phyloP scores from a whole-genome alignment of 176 grass and related monocot species.

The Saccharum spontaneum region DNA sequence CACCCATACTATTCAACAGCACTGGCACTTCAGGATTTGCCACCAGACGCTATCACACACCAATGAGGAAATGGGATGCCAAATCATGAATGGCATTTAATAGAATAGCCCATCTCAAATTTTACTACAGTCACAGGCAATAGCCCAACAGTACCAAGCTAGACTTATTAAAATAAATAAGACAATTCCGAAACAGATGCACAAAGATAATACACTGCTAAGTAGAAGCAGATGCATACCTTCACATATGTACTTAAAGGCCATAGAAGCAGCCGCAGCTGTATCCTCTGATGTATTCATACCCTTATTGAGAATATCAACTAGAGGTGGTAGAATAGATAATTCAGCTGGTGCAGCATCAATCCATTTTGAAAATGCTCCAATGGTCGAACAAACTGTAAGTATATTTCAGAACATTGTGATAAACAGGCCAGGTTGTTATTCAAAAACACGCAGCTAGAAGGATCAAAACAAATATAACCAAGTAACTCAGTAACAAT shows the following conservation, averaged over 20 bases:
- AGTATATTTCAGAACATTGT: conserved; percentile 35
- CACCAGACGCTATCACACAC: not conserved
- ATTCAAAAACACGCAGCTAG: not conserved
- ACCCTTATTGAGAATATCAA: conserved; percentile 87
- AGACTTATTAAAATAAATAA: not conserved
- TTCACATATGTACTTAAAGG: conserved; percentile 99
- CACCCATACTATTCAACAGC: not conserved
- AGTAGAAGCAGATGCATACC: conserved; percentile 51
- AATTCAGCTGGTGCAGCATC: conserved; percentile 76
- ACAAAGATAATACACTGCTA: not conserved
- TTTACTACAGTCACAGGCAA: conserved; percentile 13
- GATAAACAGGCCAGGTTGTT: not conserved
- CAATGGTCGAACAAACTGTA: conserved; percentile 88
- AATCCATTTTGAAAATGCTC: conserved; percentile 98
- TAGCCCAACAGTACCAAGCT: conserved; percentile 13
- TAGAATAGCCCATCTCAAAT: not conserved
- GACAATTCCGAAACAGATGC: not conserved
- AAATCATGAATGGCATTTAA: conserved; percentile 1
- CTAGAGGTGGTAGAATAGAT: conserved; percentile 79
- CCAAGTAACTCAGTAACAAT: conserved; percentile 1
- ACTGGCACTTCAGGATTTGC: not conserved
- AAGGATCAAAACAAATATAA: not conserved
- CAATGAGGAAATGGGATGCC: not conserved
- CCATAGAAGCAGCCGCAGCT: conserved; percentile 80
- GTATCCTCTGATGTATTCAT: conserved; percentile 87